These are phyloP conservation scores for Gigaspora rosea DNA, from an alignment of 192 early-diverging fungal genomes.

Conservation along the genomic window DNA sequence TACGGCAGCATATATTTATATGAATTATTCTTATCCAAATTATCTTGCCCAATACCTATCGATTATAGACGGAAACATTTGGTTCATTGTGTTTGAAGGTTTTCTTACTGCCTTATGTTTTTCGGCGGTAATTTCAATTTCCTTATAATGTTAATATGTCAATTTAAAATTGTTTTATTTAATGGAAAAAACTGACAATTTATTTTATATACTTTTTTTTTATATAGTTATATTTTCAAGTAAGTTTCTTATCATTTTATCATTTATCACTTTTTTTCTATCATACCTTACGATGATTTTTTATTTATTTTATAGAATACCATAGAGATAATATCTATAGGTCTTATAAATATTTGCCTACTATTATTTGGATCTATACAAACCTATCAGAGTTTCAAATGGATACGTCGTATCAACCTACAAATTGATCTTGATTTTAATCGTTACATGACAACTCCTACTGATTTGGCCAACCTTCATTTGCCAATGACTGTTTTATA, in stretches of 20 bases:
- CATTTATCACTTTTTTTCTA: neutral
- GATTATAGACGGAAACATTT: conserved; percentile 19
- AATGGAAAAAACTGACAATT: neutral
- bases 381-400: conserved; percentile 15
- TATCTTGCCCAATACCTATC: conserved; percentile 5
- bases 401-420: conserved; percentile 4
- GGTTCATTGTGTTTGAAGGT: conserved; percentile 31
- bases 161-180: neutral
- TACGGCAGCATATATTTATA: neutral
- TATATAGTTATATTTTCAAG: conserved; percentile 27
- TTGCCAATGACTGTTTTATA: neutral
- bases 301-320: conserved; percentile 18
- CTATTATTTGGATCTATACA: neutral
- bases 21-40: conserved; percentile 7
- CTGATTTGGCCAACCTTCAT: neutral
- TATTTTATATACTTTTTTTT: neutral
- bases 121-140: neutral
- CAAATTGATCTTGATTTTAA: neutral
- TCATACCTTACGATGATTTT: neutral
- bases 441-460: no score
- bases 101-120: conserved; percentile 12
- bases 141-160: neutral
- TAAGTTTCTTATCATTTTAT: neutral
- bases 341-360: conserved; percentile 13
- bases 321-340: conserved; percentile 21